phyloP scores from a whole-genome alignment of 2,329 filamentous ascomycete genomes.

The Cordyceps cateniannulata region DNA sequence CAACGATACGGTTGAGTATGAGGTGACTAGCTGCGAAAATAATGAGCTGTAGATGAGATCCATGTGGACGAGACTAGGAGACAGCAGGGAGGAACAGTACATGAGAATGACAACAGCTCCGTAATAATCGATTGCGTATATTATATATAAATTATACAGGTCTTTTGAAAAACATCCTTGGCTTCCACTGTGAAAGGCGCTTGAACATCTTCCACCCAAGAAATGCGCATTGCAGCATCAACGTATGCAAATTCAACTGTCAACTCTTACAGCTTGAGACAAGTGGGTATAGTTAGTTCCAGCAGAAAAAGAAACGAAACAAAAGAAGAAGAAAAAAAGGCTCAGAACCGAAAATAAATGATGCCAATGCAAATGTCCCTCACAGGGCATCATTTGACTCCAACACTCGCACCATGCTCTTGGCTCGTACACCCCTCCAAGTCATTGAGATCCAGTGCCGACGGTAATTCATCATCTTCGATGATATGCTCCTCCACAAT shows the following conservation, averaged over 20 bases:
- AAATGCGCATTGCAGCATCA: no score
- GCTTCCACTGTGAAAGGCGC: no score
- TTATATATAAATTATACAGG: neutral
- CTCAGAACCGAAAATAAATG: neutral
- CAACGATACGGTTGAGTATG: constrained; percentile 38
- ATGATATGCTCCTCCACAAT: constrained; percentile 41
- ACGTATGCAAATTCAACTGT: neutral
- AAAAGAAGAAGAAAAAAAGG: neutral
- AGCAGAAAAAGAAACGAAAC: constrained; percentile 1
- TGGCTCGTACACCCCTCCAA: neutral
- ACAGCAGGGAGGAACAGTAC: neutral
- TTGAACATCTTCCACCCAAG: no score
- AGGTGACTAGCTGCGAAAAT: constrained; percentile 20
- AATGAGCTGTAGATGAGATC: constrained; percentile 7
- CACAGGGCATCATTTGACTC: neutral
- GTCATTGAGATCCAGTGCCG: constrained; percentile 15
- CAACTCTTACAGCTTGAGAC: neutral
- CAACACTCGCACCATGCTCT: constrained; percentile 1
- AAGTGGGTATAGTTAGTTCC: constrained; percentile 9
- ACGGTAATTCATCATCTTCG: constrained; percentile 31
- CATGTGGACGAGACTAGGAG: no score
- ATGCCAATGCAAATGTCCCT: neutral
- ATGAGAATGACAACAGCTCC: neutral
- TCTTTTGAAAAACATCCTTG: neutral
- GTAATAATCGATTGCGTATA: neutral